Evolutionary conservation across 805 yeast species (phyloP), one percentile per base, ranked within the genome.

Genomic region (Cyberlindnera maclurae): DNA sequence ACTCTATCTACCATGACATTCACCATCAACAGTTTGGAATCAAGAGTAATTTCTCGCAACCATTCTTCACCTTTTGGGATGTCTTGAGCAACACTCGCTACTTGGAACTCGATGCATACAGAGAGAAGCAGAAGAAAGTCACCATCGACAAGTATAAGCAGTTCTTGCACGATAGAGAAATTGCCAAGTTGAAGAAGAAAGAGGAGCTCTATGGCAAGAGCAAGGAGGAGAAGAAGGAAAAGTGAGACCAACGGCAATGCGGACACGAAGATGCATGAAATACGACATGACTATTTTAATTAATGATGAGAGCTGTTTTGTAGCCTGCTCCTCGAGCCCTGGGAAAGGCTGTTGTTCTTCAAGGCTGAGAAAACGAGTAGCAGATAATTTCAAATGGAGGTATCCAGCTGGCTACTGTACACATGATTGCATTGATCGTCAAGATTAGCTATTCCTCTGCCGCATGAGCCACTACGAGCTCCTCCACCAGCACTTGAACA

Each of bases 11-110:
- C 61, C 98, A 93, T 57, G 98, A 93, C 63, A 89, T 93, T 51
- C 98, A 93, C 59, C 98, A 93, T 63, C 98, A 93, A 69, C 78
- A 77, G 52, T 93, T 90, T 70, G 98, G 98, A 29, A 79, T 93
- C 64, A 87, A 87, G 67, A 78, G 82, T 41, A 93, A 93, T 65
- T 93, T 80, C 56, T 81, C 94, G 12, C 98, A 93, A 68, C 98
- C 98, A 4, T 93, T 90, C 66, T 93, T 93, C 64, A 82, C 87
- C 2, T 78, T 87, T 56, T 93, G 98, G 98, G 98, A 93, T 62
- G 64, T 64, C 37, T 46, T 79, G 35, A 71, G 75, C 40, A 74
- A 77, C 39, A 87, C 97, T 2, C 78, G 80, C 54, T 89, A 81
- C 63, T 68, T 75, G 57, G 75, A 74, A 17, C 64, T 78, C 37